Base-by-base conservation (phyloP, 2,329 filamentous ascomycete genomes). In the Cercospora nicotianae region DNA sequence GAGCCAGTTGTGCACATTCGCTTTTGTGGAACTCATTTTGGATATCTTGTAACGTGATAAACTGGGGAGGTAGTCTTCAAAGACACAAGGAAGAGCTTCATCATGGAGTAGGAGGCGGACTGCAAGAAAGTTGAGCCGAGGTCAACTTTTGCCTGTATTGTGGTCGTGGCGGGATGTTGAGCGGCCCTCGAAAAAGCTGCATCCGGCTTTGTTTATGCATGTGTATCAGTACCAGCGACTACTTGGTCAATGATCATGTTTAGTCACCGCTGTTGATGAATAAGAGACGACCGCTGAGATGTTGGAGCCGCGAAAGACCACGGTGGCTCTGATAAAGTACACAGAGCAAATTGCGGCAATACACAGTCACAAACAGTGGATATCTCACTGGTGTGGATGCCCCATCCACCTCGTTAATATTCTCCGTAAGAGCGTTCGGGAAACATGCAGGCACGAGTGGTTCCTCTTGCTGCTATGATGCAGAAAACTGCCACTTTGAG, bases 1-100 rank as follows among this genome's bases (percentile, higher is more conserved):
- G 20, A 71, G 67, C 73, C 74, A 75, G 53, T 74, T 75, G 39
- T 61, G 58, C 6, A 75, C 60, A 42, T 66, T 67, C 3, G 58
- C 67, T 42, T 65, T 45, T 60, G 55, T 16, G n/a, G 28, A 12
- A 36, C 55, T 13, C 55, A 59, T 59, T 61, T 5, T 16, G 0
- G 12, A 8, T 8, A 9, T 2, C 12, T 55, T 6, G 26, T 5
- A 26, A 28, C 16, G 12, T 8, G 23, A 7, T 13, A 3, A 13
- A 13, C 6, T 1, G 20, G 16, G 9, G 6, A 13, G 12, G 5
- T 5, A 6, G 5, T 26, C 23, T 18, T 26, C 12, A 9, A 13
- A 3, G n/a, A 53, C 1, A 26, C 23, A 1, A 23, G 12, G 12
- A 13, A 23, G 48, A 18, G 42, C 42, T 48, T 48, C 42, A 48